A percentile compares a stretch with the other conserved stretches of the same genome.
Evolutionary conservation across 75 land plant genomes (phyloP).

Genomic region (Selaginella tamariscina): DNA sequence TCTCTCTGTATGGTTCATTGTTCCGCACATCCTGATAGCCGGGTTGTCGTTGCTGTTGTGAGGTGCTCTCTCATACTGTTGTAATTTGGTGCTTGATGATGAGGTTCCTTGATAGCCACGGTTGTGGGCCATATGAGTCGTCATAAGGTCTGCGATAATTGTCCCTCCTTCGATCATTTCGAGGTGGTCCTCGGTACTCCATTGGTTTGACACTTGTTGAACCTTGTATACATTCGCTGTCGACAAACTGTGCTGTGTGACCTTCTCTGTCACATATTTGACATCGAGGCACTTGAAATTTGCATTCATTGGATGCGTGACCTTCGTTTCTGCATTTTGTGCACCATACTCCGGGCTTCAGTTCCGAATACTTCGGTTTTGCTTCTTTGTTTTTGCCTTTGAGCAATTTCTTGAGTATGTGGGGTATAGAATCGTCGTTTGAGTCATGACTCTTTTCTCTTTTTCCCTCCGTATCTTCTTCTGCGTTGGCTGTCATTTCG

Average conservation of each 20-base stretch:
- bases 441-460: background rate
- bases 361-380: conserved; percentile 1
- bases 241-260: background rate
- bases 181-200: conserved; percentile 1
- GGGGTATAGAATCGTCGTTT: background rate
- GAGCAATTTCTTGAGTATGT: background rate
- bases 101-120: too few relatives aligned
- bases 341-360: background rate
- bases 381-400: background rate
- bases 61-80: too few relatives aligned
- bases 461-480: background rate
- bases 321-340: background rate
- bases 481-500: background rate
- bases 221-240: background rate
- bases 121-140: background rate
- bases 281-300: background rate
- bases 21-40: too few relatives aligned
- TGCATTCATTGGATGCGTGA: conserved; percentile 1
- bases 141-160: background rate
- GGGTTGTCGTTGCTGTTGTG: too few relatives aligned
- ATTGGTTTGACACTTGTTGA: background rate
- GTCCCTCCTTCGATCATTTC: background rate
- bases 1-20: too few relatives aligned
- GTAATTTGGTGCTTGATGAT: too few relatives aligned
- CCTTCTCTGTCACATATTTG: conserved; percentile 3